Evolutionary conservation across 768 basidiomycete species (phyloP).

Genomic region (Nidularia pulvinata): DNA sequence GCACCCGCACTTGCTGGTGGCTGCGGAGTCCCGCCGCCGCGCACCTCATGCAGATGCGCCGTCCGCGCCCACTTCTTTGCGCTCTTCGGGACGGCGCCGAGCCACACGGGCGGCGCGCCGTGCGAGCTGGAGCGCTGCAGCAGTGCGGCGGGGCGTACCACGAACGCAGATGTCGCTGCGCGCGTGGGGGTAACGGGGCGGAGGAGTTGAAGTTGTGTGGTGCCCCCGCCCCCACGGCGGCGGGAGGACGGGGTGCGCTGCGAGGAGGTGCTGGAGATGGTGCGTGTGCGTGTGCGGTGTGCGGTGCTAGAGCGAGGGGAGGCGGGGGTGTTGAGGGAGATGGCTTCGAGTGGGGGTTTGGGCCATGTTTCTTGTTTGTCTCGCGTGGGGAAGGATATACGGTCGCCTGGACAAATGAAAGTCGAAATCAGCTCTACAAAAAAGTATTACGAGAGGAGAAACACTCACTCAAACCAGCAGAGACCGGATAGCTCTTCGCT

Average conservation of each 20-base stretch:
- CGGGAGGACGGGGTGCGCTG: background rate
- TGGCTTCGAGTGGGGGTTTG: background rate
- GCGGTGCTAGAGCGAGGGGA: background rate
- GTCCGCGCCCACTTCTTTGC: constrained; percentile 62
- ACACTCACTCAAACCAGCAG: background rate
- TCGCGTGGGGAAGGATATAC: background rate
- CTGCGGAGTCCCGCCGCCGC: background rate
- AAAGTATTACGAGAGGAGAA: background rate
- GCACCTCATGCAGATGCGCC: constrained; percentile 71
- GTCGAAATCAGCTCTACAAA: background rate
- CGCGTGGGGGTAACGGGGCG: constrained; percentile 24
- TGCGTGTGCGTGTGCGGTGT: background rate
- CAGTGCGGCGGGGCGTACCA: constrained; percentile 28
- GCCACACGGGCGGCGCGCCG: constrained; percentile 15
- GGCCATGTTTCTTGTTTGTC: background rate
- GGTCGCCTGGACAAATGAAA: background rate
- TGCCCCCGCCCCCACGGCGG: constrained; percentile 9
- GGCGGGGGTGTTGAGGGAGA: background rate
- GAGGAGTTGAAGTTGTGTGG: constrained; percentile 1
- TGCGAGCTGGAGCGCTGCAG: constrained; percentile 50
- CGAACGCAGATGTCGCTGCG: background rate
- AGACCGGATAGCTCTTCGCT: background rate
- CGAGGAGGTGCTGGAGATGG: constrained; percentile 2
- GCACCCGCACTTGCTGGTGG: no score
- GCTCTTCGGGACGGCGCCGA: constrained; percentile 34